Base-by-base conservation (phyloP, 805 yeast species). In the Ogataea parapolymorpha region DNA sequence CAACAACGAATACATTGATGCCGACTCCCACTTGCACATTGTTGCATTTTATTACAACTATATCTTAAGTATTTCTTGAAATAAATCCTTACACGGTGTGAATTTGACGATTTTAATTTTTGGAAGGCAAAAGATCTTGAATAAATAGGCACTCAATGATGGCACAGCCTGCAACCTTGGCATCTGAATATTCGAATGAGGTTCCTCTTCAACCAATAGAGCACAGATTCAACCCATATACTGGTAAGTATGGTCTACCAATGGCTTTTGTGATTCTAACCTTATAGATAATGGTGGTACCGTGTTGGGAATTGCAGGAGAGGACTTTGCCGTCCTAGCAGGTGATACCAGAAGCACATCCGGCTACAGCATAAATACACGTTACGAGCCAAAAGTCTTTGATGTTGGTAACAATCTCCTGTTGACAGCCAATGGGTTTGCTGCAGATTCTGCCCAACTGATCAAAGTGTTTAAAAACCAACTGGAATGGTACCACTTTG, bases 281-380 rank as follows among this genome's bases (percentile, higher is more conserved):
- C 1, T 16, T 25, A 18, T 26, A 46, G 96, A 90, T 65, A 88
- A 90, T 56, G 99, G 99, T 55, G 99, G 99, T 58, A 91, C 98
- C 6, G 90, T 91, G 41, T 70, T 93, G 53, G 99, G 98, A 39
- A 93, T 93, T 65, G 97, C 99, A 1, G 99, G 99, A 37, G 86
- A 88, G 62, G 97, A 93, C 65, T 93, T 89, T 58, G 96, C 96
- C 14, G 93, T 93, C 26, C 72, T 93, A 46, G 99, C 99, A 1
- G 98, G 98, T 33, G 99, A 93, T 64, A 93, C 99, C n/a, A 83
- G 99, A 71, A 95, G 85, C 58, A 87, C 95, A 5, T 82, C 85
- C 14, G 99, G 97, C 16, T 93, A 89, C 67, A 81, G 86, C 48
- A 93, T 93, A 63, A 89, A 93, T 63, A 82, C 97, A 8, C 80